Conservation (phyloP, 179 eudicot species). For the Camellia oleifera region DNA sequence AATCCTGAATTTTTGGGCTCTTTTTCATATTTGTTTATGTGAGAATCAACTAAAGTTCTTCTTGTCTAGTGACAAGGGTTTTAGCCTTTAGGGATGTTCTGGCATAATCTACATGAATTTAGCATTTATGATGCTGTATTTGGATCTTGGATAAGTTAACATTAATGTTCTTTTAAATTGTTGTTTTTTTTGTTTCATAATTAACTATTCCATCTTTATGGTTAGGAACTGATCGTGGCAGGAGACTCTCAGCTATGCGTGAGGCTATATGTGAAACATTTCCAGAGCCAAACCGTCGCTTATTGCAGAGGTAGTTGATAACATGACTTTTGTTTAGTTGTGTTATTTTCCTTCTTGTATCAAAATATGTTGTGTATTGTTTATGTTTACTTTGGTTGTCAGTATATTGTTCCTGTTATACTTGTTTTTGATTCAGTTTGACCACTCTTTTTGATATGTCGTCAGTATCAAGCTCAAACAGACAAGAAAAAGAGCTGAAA, state of each 20-base stretch:
- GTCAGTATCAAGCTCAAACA: background rate
- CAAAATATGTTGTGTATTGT: background rate
- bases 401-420: background rate
- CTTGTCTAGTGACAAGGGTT: background rate
- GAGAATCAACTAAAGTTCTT: background rate
- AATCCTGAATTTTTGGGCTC: background rate
- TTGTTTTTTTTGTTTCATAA: background rate
- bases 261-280: slow-evolving; percentile 89
- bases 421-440: background rate
- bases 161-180: background rate
- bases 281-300: slow-evolving; percentile 95
- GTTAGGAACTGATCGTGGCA: slow-evolving; percentile 81
- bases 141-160: background rate
- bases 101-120: slow-evolving; percentile 7
- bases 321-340: background rate
- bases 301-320: slow-evolving; percentile 74
- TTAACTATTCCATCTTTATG: background rate
- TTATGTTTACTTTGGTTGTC: background rate
- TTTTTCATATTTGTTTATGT: background rate
- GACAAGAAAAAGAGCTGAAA: no score
- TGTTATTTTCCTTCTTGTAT: background rate
- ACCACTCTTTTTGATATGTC: background rate
- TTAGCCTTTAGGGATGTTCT: background rate
- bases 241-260: slow-evolving; percentile 75
- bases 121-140: background rate